phyloP scores from a whole-genome alignment of 108 stramenopile species.

The Cyclotella cryptica region DNA sequence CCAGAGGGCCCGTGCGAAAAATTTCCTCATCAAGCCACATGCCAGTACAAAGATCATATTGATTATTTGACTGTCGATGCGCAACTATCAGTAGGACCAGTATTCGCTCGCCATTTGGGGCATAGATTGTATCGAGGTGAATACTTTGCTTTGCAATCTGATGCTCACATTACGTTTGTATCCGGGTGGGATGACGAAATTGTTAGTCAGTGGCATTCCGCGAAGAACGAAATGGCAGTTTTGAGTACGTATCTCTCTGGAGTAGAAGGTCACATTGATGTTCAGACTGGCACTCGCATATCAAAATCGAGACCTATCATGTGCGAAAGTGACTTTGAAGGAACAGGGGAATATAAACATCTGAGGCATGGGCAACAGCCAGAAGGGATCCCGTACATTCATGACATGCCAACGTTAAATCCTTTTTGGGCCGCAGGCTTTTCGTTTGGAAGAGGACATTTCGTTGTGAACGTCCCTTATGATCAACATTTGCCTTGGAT shows the following conservation, averaged over 20 bases:
- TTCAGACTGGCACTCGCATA: constrained; percentile 58
- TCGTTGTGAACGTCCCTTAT: constrained; percentile 88
- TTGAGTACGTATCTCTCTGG: constrained; percentile 85
- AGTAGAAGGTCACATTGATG: constrained; percentile 68
- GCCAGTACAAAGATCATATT: constrained; percentile 66
- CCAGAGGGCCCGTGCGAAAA: constrained; percentile 62
- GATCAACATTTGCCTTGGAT: constrained; percentile 87
- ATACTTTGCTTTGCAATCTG: constrained; percentile 95
- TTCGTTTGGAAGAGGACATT: constrained; percentile 89
- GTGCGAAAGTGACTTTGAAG: constrained; percentile 75
- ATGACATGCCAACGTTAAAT: constrained; percentile 72
- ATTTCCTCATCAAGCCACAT: constrained; percentile 71
- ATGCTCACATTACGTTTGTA: constrained; percentile 93
- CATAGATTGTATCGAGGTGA: constrained; percentile 91
- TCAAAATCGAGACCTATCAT: constrained; percentile 77
- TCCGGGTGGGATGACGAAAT: constrained; percentile 88
- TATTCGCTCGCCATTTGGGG: constrained; percentile 89
- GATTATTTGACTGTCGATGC: constrained; percentile 76
- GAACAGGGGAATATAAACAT: constrained; percentile 52
- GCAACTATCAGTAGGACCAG: constrained; percentile 79
- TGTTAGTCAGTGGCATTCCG: constrained; percentile 76
- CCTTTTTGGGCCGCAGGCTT: constrained; percentile 97
- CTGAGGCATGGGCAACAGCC: constrained; percentile 90
- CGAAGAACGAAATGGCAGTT: constrained; percentile 92
- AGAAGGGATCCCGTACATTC: constrained; percentile 66